Base-by-base conservation (phyloP, 2,329 filamentous ascomycete species). In the Aschersonia sp. region DNA sequence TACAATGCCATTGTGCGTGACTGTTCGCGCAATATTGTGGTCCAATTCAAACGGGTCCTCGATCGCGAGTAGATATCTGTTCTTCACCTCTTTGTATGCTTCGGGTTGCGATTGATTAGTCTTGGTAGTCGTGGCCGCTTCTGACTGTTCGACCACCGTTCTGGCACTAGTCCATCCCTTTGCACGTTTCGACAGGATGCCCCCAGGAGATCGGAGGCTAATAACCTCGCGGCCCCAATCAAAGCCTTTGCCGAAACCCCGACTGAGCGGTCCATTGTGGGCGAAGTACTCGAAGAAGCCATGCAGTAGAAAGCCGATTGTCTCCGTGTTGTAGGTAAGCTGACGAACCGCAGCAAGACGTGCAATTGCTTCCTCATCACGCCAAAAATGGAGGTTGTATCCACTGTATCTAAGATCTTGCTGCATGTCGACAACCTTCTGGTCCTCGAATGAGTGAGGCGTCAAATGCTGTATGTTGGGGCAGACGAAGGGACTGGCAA, bases 281-380 rank as follows among this genome's bases (percentile, higher is more conserved):
- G 85, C 82, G 58, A 83, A 95, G 63, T 94, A 95, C 56, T 87
- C 82, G 58, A 94, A 95, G 67, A 96, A 95, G 0, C 86, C 86
- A 46, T 82, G 75, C 1, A 96, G 70, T 0, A 96, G 70, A 5
- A 74, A 68, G 2, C 86, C 87, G 2, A 90, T 57, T 0, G 80
- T 74, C 49, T 92, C 80, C 1, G 61, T 65, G 58, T 94, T 95
- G 41, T 72, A 67, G 32, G 79, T 86, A 35, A 90, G 67, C 45
- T 73, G 68, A 14, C 78, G 74, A 37, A 69, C 63, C 1, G 63
- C 60, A 5, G 84, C 79, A 1, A 85, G 71, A 5, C 68, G 65
- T 41, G 71, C 63, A 45, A 94, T 89, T 52, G 82, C 79, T 5
- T 71, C 66, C 59, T 89, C 84, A 54, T 88, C 76, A 22, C 81